Conservation (phyloP, 1,284 basidiomycete genomes). For the Fomitopsis schrenkii region DNA sequence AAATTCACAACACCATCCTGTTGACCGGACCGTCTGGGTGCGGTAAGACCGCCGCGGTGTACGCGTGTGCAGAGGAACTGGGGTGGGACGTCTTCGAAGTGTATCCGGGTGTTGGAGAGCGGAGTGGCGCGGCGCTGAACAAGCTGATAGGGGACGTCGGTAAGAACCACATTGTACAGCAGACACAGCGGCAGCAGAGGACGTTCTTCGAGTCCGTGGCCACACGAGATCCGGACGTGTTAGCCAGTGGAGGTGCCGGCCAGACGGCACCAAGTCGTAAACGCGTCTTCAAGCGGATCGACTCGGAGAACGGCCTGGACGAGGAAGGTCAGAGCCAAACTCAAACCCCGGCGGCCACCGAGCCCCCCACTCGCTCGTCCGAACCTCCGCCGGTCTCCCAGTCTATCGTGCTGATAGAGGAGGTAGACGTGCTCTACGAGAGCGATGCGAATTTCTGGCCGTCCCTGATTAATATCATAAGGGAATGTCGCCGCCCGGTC, state of each 20-base stretch:
- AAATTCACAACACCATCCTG: conserved; percentile 81
- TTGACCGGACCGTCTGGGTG: conserved; percentile 80
- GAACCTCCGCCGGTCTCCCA: conserved; percentile 47
- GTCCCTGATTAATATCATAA: conserved; percentile 76
- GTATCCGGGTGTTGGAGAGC: conserved; percentile 89
- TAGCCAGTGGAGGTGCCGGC: conserved; percentile 4
- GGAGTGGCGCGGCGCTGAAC: conserved; percentile 78
- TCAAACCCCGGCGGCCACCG: neutral
- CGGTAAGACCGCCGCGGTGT: conserved; percentile 92
- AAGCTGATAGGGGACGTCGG: conserved; percentile 89
- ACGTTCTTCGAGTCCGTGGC: conserved; percentile 5
- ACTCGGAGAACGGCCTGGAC: conserved; percentile 13
- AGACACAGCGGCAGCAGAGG: conserved; percentile 25
- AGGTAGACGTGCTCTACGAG: conserved; percentile 91
- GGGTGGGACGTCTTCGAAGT: conserved; percentile 98
- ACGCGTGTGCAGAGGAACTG: conserved; percentile 90
- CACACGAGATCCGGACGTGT: conserved; percentile 1
- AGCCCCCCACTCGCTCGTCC: neutral
- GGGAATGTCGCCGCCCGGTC: conserved; percentile 79
- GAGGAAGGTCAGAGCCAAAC: neutral
- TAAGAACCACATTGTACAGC: conserved; percentile 80
- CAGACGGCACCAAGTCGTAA: neutral
- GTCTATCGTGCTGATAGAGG: conserved; percentile 92
- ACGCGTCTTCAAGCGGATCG: conserved; percentile 12
- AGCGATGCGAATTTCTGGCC: conserved; percentile 94